Percentiles rank a stretch among this genome's conserved stretches.
Evolutionary conservation across 208 protist species (phyloP).

Genomic region (Trichomonas vaginalis): DNA sequence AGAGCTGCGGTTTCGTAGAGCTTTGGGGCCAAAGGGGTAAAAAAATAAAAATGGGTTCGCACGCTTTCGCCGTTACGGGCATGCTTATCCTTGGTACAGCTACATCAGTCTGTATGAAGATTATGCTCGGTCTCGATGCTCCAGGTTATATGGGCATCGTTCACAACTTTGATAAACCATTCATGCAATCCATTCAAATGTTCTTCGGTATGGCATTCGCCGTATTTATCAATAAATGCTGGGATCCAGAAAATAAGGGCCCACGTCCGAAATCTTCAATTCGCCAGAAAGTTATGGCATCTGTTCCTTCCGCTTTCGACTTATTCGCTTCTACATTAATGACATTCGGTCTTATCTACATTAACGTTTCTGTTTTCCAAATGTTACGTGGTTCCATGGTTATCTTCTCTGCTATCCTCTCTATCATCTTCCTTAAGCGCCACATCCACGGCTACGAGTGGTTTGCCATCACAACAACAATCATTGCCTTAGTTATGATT

Average conservation of each 20-base stretch:
- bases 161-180: neutral
- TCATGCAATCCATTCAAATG: neutral
- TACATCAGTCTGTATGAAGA: neutral
- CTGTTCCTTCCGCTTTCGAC: neutral
- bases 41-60: neutral
- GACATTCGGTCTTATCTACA: slow-evolving; percentile 16
- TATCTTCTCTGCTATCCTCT: neutral
- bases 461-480: neutral
- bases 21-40: neutral
- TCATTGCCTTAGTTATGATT: neutral
- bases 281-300: neutral
- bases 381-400: slow-evolving; percentile 16
- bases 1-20: neutral
- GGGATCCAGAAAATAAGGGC: slow-evolving; percentile 19
- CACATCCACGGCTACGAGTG: neutral
- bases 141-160: neutral
- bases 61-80: neutral
- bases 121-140: neutral
- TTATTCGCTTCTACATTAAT: slow-evolving; percentile 8
- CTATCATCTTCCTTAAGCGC: neutral
- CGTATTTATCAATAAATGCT: neutral
- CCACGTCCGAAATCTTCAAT: neutral
- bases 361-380: slow-evolving; percentile 15
- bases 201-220: slow-evolving; percentile 1
- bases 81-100: neutral